Percentiles rank a stretch among this genome's conserved stretches.
Evolutionary conservation across 2,329 filamentous ascomycete genomes (phyloP).

Genomic region (Cryphonectria parasitica): DNA sequence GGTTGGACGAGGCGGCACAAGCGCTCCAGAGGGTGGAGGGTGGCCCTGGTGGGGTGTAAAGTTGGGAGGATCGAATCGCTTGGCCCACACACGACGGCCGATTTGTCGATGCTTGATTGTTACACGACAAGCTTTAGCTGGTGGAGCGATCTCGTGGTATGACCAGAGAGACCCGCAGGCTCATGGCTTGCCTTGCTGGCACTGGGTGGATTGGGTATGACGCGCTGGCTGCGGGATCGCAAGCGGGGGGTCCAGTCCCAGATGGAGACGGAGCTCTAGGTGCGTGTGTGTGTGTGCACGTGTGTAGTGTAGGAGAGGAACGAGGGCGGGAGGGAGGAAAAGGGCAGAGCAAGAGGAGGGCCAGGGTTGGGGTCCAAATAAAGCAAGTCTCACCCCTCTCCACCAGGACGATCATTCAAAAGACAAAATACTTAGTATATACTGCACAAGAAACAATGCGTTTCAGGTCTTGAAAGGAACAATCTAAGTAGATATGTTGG

Average conservation of each 20-base stretch:
- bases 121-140: constrained; percentile 9
- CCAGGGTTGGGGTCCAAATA: neutral
- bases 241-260: neutral
- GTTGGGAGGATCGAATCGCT: neutral
- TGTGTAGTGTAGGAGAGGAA: neutral
- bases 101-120: neutral
- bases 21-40: constrained; percentile 6
- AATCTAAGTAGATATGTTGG: neutral
- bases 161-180: neutral
- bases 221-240: constrained; percentile 1
- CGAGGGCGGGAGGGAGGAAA: neutral
- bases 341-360: neutral
- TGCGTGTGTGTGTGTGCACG: too few relatives aligned
- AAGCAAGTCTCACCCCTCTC: neutral
- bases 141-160: constrained; percentile 2
- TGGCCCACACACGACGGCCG: neutral
- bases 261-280: neutral
- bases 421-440: neutral
- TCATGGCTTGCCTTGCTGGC: neutral
- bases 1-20: constrained; percentile 10
- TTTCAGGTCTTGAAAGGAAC: neutral
- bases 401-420: neutral
- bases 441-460: neutral
- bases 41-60: too few relatives aligned
- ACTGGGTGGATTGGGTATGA: constrained; percentile 4